Base-by-base conservation (phyloP, 2,329 filamentous ascomycete species). In the Truncatella angustata region DNA sequence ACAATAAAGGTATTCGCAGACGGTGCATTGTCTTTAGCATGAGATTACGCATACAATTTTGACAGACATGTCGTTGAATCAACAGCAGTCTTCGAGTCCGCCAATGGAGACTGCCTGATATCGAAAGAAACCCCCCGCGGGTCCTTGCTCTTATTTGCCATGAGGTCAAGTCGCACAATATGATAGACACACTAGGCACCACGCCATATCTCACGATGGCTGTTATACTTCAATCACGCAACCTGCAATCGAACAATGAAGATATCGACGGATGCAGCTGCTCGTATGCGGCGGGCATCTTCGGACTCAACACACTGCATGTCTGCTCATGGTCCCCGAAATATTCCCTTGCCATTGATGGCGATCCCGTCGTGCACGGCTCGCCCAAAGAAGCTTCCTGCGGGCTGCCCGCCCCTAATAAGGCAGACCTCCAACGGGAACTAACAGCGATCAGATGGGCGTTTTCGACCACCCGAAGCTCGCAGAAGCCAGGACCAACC, bases 401-500 rank as follows among this genome's bases (percentile, higher is more conserved):
- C 36, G n/a, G 10, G 39, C 23, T 43, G n/a, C 40, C 23, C 23
- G 40, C 23, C 28, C 7, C 28, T 23, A 10, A 43, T n/a, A 43
- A 43, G 40, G 40, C 21, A 43, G 40, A 43, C 14, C 14, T 23
- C 40, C 37, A 40, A 43, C 40, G 40, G 40, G 9, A 30, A 43
- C 18, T 23, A 23, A 26, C 40, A 43, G 20, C 16, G 14, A 39
- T n/a, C 16, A 43, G 40, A 28, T 23, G 24, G 24, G 40, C 12
- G 40, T n/a, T 16, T 9, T 9, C 14, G 9, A 9, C 9, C 14
- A 39, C n/a, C n/a, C n/a, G n/a, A n/a, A n/a, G n/a, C n/a, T n/a
- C n/a, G n/a, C n/a, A n/a, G n/a, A n/a, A n/a, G n/a, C n/a, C n/a
- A n/a, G n/a, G n/a, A n/a, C n/a, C n/a, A n/a, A n/a, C 36, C 36